Evolutionary conservation across 768 basidiomycete genomes (phyloP).

Genomic region (Lentinula sp.): DNA sequence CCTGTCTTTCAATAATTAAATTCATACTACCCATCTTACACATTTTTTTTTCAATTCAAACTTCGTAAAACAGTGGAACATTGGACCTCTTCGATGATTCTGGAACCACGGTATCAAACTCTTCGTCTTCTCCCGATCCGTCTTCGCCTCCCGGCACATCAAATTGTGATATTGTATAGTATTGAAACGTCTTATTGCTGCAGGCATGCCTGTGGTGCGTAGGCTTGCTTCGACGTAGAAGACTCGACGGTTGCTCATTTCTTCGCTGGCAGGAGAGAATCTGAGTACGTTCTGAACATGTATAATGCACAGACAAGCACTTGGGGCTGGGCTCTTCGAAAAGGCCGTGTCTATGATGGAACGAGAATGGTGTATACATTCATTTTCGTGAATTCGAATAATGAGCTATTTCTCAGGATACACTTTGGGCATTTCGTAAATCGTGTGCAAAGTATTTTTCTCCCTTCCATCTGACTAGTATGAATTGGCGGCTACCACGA

Average conservation of each 20-base stretch:
- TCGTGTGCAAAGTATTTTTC: conserved; percentile 26
- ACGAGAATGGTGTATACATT: conserved; percentile 2
- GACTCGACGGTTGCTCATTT: neutral
- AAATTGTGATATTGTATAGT: conserved; percentile 34
- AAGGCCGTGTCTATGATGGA: neutral
- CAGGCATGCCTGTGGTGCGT: conserved; percentile 55
- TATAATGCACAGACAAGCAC: neutral
- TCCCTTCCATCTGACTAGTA: conserved; percentile 7
- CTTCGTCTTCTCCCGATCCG: conserved; percentile 33
- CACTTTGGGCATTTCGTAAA: conserved; percentile 56
- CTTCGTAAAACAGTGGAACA: conserved; percentile 66
- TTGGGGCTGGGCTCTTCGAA: neutral
- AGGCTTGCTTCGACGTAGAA: neutral
- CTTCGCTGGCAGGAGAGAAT: conserved; percentile 40
- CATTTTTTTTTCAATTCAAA: conserved; percentile 36
- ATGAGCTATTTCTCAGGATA: conserved; percentile 30
- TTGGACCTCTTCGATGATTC: conserved; percentile 64
- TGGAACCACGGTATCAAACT: conserved; percentile 70
- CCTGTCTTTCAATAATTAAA: neutral
- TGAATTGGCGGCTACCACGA: conserved; percentile 41
- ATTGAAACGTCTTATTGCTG: neutral
- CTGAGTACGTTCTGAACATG: conserved; percentile 29
- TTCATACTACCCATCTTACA: conserved; percentile 50
- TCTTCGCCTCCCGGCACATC: conserved; percentile 58
- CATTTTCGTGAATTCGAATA: no score